phyloP scores from a whole-genome alignment of 2,329 filamentous ascomycete genomes.

The Aspergillus luchuensis region DNA sequence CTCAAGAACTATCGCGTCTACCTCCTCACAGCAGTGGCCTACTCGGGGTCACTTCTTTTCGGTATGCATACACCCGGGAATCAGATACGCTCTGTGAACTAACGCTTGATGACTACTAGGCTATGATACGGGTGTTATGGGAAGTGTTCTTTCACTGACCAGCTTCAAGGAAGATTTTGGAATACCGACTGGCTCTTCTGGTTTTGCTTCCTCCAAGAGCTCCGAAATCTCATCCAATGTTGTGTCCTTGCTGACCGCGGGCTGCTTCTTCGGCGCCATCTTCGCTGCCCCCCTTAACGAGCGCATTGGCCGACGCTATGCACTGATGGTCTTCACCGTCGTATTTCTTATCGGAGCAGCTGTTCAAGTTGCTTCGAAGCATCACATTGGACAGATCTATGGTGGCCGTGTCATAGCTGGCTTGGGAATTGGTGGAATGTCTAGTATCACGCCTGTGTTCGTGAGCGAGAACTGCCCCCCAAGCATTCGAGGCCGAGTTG shows the following conservation, averaged over 20 bases:
- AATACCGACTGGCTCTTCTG: conserved; percentile 34
- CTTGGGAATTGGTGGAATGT: conserved; percentile 43
- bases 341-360: conserved; percentile 41
- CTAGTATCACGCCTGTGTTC: conserved; percentile 41
- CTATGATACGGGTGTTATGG: conserved; percentile 49
- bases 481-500: conserved; percentile 36
- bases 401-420: conserved; percentile 42
- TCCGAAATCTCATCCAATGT: conserved; percentile 43
- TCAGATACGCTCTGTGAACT: neutral
- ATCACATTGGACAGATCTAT: conserved; percentile 38
- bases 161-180: conserved; percentile 47
- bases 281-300: conserved; percentile 40
- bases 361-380: conserved; percentile 35
- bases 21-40: conserved; percentile 47
- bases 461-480: conserved; percentile 40
- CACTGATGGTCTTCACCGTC: conserved; percentile 36
- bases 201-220: conserved; percentile 37
- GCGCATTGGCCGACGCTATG: conserved; percentile 37
- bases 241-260: conserved; percentile 41
- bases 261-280: conserved; percentile 45
- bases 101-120: conserved; percentile 25
- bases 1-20: conserved; percentile 50
- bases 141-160: conserved; percentile 41
- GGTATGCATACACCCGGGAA: conserved; percentile 28
- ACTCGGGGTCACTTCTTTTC: conserved; percentile 48